Conservation (phyloP, 2,329 filamentous ascomycete species). For the Dactylellina sp. region DNA sequence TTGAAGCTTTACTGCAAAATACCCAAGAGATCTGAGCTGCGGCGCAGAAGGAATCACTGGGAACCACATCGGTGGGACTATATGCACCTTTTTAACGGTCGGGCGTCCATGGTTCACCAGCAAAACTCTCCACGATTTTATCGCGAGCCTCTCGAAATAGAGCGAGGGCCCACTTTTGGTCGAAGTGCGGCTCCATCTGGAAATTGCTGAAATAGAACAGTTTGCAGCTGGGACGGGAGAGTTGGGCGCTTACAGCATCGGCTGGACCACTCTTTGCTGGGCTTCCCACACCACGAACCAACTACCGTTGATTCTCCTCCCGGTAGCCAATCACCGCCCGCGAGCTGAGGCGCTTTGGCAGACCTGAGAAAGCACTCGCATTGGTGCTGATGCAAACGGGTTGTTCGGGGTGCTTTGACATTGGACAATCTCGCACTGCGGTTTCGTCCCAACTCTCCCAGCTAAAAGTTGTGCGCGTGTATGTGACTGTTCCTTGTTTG, state of each 20-base stretch:
- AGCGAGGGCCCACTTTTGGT: conserved; percentile 15
- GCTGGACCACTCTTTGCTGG: conserved; percentile 18
- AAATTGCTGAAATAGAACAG: conserved; percentile 52
- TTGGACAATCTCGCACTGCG: no score
- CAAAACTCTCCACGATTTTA: conserved; percentile 14
- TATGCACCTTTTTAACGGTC: conserved; percentile 41
- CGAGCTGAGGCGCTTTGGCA: conserved; percentile 31
- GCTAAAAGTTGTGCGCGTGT: no score
- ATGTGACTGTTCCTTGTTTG: no score
- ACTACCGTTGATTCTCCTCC: not conserved
- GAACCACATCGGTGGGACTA: conserved; percentile 48
- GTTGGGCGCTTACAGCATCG: conserved; percentile 42
- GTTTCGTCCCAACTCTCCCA: no score
- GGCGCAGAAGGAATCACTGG: conserved; percentile 29
- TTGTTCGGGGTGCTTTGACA: no score
- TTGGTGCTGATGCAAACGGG: conserved; percentile 2
- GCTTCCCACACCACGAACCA: conserved; percentile 36
- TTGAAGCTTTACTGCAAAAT: conserved; percentile 16
- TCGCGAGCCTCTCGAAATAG: conserved; percentile 31
- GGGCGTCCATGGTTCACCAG: conserved; percentile 2
- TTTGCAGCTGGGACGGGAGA: conserved; percentile 42
- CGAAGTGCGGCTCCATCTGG: conserved; percentile 25
- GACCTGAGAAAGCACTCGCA: conserved; percentile 3
- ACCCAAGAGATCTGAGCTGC: conserved; percentile 17
- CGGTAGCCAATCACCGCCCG: conserved; percentile 9